phyloP scores from a whole-genome alignment of 805 yeast species.

The Lachancea kluyveri region DNA sequence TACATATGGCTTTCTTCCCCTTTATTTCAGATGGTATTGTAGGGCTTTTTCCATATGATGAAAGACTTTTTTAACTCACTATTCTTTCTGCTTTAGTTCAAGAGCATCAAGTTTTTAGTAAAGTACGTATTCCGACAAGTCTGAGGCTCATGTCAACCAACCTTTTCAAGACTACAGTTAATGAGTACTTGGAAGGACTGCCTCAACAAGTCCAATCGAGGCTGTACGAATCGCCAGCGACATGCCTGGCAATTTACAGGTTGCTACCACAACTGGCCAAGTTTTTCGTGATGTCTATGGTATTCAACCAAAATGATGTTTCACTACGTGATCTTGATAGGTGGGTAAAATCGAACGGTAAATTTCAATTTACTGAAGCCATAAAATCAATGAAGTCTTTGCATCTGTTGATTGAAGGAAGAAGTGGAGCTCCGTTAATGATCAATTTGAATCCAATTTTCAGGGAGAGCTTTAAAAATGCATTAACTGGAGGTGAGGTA shows the following conservation, averaged over 20 bases:
- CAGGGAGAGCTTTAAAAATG: slow-evolving; percentile 67
- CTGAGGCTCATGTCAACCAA: slow-evolving; percentile 24
- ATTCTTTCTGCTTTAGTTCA: slow-evolving; percentile 10
- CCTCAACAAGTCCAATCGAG: slow-evolving; percentile 82
- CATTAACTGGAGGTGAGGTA: slow-evolving; percentile 72
- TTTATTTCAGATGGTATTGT: no score
- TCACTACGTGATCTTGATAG: slow-evolving; percentile 60
- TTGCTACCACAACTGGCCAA: slow-evolving; percentile 85
- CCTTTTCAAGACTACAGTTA: slow-evolving; percentile 64
- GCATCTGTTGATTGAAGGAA: slow-evolving; percentile 52
- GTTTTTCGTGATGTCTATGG: slow-evolving; percentile 78
- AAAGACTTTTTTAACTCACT: neutral
- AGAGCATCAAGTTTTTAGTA: slow-evolving; percentile 2
- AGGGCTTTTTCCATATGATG: no score
- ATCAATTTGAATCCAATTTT: slow-evolving; percentile 63
- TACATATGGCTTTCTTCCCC: no score
- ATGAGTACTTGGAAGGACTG: slow-evolving; percentile 82
- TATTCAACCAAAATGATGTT: slow-evolving; percentile 73
- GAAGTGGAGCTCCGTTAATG: slow-evolving; percentile 23
- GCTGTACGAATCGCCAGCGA: slow-evolving; percentile 83
- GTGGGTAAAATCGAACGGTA: slow-evolving; percentile 64
- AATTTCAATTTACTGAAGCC: slow-evolving; percentile 59
- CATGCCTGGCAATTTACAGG: slow-evolving; percentile 89
- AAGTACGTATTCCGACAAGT: slow-evolving; percentile 1
- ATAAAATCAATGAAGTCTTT: slow-evolving; percentile 67